These are phyloP conservation scores for Alternaria ventricosa DNA, from an alignment of 2,329 filamentous ascomycete genomes.

Conservation along the genomic window DNA sequence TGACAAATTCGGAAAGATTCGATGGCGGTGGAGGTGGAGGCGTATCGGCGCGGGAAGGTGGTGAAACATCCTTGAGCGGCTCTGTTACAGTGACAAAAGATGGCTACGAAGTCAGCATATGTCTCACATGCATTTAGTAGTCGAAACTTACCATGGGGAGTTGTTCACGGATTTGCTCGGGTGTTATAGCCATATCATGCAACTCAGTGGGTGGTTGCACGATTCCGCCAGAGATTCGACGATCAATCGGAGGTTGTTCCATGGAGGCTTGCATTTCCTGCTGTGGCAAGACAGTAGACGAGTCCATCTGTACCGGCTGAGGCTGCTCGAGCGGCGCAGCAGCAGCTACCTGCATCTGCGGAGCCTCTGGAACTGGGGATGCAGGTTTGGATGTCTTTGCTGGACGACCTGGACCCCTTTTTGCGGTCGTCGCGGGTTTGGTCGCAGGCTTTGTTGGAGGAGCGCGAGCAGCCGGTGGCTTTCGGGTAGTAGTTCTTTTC, in stretches of 20 bases:
- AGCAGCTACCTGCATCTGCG: conserved; percentile 30
- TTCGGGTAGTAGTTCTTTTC: conserved; percentile 39
- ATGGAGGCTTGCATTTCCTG: background rate
- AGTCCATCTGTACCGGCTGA: conserved; percentile 31
- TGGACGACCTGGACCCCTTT: conserved; percentile 33
- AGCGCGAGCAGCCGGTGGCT: conserved; percentile 28
- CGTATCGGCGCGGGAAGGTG: conserved; percentile 45
- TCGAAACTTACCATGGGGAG: conserved; percentile 29
- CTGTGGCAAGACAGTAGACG: conserved; percentile 12
- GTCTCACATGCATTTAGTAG: background rate
- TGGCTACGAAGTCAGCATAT: conserved; percentile 8
- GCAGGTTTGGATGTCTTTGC: conserved; percentile 32
- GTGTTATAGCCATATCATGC: conserved; percentile 40
- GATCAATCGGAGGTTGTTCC: conserved; percentile 6
- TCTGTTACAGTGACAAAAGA: conserved; percentile 36
- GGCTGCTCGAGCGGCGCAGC: conserved; percentile 35
- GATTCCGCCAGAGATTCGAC: conserved; percentile 25
- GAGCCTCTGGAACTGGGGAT: conserved; percentile 39
- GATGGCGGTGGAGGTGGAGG: conserved; percentile 47
- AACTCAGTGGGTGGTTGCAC: conserved; percentile 39
- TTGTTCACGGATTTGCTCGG: conserved; percentile 46
- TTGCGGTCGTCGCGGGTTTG: conserved; percentile 25
- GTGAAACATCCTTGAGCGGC: conserved; percentile 26
- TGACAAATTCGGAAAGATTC: conserved; percentile 41
- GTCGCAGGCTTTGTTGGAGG: conserved; percentile 19